Conservation (phyloP, 2,329 filamentous ascomycete species). For the Elsinoe ampelina region DNA sequence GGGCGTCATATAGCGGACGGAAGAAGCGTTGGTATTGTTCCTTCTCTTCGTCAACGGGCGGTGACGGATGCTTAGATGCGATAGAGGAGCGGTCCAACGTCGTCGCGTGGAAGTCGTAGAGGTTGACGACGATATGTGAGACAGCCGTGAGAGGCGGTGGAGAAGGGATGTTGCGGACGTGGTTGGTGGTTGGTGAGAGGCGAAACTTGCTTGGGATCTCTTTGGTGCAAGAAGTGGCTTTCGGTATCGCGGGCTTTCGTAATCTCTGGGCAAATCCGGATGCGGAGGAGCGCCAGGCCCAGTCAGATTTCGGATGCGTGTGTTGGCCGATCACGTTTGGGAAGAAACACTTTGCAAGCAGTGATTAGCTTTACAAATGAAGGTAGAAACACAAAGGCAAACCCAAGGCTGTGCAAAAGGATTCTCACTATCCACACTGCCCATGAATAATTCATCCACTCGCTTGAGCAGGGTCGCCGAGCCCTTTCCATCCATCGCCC, state of each 20-base stretch:
- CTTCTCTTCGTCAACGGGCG: neutral
- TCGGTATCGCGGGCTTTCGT: neutral
- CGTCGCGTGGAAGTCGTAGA: neutral
- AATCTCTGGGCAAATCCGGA: neutral
- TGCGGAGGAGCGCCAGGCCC: neutral
- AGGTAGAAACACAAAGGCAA: neutral
- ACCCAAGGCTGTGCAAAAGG: neutral
- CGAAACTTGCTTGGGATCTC: neutral
- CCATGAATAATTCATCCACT: neutral
- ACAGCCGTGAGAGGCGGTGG: neutral
- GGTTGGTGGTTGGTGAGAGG: slow-evolving; percentile 4
- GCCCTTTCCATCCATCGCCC: neutral
- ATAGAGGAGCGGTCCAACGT: neutral
- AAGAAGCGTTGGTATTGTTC: slow-evolving; percentile 11
- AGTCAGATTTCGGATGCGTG: neutral
- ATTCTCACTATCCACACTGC: neutral
- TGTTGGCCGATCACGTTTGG: neutral
- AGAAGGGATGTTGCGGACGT: neutral
- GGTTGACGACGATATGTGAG: neutral
- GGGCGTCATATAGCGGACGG: slow-evolving; percentile 11
- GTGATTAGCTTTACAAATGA: neutral
- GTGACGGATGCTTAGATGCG: slow-evolving; percentile 2
- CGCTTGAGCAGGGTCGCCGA: neutral
- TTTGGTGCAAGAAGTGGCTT: neutral
- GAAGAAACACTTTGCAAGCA: neutral